Percentiles rank a stretch among this genome's conserved stretches.
Evolutionary conservation across 2,329 filamentous ascomycete genomes (phyloP).

Genomic region (Xylaria sp.): DNA sequence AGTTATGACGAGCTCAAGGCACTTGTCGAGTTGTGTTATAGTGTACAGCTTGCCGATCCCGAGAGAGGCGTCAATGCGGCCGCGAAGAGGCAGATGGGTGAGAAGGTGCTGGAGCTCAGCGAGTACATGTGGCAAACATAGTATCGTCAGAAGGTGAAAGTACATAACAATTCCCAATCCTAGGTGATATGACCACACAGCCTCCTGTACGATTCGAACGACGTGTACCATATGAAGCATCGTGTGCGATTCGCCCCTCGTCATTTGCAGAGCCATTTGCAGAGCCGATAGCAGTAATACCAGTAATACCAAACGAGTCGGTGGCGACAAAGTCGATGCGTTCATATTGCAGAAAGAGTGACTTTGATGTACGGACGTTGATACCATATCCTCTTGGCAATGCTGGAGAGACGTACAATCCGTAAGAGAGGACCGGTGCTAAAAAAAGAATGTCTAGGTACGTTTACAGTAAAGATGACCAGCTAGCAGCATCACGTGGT

Average conservation of each 20-base stretch:
- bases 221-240: not conserved
- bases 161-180: not conserved
- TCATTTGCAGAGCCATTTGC: not conserved
- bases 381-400: too few species aligned
- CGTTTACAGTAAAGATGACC: too few species aligned
- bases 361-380: too few species aligned
- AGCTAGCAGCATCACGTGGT: too few species aligned
- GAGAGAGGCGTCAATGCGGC: slow-evolving; percentile 74
- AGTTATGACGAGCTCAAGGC: slow-evolving; percentile 74
- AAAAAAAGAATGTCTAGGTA: too few species aligned
- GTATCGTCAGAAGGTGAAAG: slow-evolving; percentile 4
- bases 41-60: slow-evolving; percentile 72
- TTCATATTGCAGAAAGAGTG: too few species aligned
- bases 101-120: slow-evolving; percentile 75
- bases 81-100: slow-evolving; percentile 76
- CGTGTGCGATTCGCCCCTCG: not conserved
- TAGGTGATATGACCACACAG: not conserved
- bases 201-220: not conserved
- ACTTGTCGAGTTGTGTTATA: slow-evolving; percentile 74
- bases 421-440: too few species aligned
- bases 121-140: slow-evolving; percentile 77
- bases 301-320: too few species aligned
- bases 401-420: too few species aligned
- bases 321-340: too few species aligned
- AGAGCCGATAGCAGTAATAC: not conserved